Evolutionary conservation across 768 basidiomycete genomes (phyloP).

Genomic region (Tulasnella sp.): DNA sequence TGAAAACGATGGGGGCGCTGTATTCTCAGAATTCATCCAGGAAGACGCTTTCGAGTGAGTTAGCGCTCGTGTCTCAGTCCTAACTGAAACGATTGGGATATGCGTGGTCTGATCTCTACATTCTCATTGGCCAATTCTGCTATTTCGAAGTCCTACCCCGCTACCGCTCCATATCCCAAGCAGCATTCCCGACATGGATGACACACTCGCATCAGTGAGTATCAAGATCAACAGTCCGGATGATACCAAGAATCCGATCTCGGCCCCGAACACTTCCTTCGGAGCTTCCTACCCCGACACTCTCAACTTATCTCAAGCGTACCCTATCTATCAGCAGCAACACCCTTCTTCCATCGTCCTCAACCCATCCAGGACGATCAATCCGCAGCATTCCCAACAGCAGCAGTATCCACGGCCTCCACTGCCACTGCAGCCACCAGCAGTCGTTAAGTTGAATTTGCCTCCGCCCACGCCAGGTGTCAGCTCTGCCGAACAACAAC

Average conservation of each 20-base stretch:
- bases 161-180: background rate
- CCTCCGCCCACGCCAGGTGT: too few relatives aligned
- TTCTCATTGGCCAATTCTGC: background rate
- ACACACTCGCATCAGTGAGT: background rate
- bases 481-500: background rate
- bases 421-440: too few relatives aligned
- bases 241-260: background rate
- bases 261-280: background rate
- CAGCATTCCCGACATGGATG: background rate
- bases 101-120: background rate
- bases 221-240: background rate
- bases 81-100: background rate
- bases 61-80: background rate
- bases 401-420: too few relatives aligned
- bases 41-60: constrained; percentile 14
- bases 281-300: background rate
- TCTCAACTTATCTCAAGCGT: background rate
- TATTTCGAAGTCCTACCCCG: constrained; percentile 12
- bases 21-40: constrained; percentile 2
- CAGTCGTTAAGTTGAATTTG: too few relatives aligned
- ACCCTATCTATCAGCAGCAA: background rate
- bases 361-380: too few relatives aligned
- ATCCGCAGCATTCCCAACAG: too few relatives aligned
- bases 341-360: background rate
- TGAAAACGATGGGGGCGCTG: background rate